Percentiles rank a stretch among this genome's conserved stretches.
These are phyloP conservation scores for Hevea brasiliensis DNA, from an alignment of 345 rosid genomes.

Conservation along the genomic window DNA sequence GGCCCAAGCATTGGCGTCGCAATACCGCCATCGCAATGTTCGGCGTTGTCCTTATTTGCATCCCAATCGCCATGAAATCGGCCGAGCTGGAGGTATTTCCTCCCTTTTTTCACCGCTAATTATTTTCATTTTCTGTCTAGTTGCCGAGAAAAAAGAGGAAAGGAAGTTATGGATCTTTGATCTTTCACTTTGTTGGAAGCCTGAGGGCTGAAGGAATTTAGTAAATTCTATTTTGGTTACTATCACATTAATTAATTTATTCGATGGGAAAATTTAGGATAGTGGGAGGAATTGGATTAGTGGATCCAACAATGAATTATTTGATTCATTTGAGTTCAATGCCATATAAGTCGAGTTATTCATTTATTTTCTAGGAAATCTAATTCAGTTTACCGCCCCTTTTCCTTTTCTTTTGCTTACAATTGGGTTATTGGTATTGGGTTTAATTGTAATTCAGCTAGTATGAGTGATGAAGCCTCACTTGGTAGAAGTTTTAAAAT, in stretches of 20 bases:
- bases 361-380: no score
- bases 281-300: background rate
- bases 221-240: background rate
- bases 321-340: background rate
- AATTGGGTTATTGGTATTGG: no score
- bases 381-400: no score
- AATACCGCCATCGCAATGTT: constrained; percentile 95
- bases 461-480: no score
- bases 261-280: background rate
- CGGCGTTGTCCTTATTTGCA: constrained; percentile 78
- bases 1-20: constrained; percentile 97
- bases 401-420: no score
- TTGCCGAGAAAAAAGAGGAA: background rate
- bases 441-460: no score
- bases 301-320: background rate
- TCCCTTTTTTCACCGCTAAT: background rate
- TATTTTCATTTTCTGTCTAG: background rate
- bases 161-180: background rate
- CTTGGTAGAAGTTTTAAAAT: no score
- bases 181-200: background rate
- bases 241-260: background rate
- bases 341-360: background rate
- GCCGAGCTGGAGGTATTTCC: constrained; percentile 84
- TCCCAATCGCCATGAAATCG: constrained; percentile 87
- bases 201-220: background rate